These are phyloP conservation scores for Perkinsus marinus DNA, from an alignment of 169 alveolate species.

Conservation along the genomic window DNA sequence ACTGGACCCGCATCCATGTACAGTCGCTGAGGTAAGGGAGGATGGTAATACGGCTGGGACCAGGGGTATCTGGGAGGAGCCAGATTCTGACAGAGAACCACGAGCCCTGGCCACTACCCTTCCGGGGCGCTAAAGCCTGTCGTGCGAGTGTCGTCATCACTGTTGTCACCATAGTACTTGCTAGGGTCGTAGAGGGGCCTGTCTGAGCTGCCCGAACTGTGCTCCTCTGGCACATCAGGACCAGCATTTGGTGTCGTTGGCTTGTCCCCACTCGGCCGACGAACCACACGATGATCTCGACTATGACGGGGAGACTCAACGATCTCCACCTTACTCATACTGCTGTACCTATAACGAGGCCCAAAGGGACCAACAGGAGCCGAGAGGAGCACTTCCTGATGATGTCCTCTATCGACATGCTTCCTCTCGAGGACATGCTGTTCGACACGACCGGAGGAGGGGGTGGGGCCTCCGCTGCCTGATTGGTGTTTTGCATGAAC, in stretches of 20 bases:
- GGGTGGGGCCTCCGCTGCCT: not conserved
- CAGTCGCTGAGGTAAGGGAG: not conserved
- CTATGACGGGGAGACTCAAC: not conserved
- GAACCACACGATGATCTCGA: not conserved
- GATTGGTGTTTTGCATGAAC: not conserved
- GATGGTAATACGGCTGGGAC: not conserved
- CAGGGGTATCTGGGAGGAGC: not conserved
- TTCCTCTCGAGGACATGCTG: not conserved
- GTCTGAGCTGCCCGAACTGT: not conserved
- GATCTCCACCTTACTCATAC: not conserved
- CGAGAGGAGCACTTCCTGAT: not conserved
- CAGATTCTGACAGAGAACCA: too few species aligned
- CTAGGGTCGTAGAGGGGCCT: not conserved
- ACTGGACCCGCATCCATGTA: not conserved
- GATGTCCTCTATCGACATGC: not conserved
- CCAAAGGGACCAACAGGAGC: not conserved
- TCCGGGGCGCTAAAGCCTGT: too few species aligned
- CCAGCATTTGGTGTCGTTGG: not conserved
- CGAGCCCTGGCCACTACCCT: not conserved
- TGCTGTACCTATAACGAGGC: not conserved
- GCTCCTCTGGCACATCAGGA: not conserved
- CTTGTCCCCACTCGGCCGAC: not conserved
- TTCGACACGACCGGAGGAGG: not conserved
- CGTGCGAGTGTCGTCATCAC: not conserved
- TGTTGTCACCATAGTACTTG: not conserved